Evolutionary conservation across 805 yeast species (phyloP), one percentile per base, ranked within the genome.

Genomic region (Isabelozyma pseudorhagii): DNA sequence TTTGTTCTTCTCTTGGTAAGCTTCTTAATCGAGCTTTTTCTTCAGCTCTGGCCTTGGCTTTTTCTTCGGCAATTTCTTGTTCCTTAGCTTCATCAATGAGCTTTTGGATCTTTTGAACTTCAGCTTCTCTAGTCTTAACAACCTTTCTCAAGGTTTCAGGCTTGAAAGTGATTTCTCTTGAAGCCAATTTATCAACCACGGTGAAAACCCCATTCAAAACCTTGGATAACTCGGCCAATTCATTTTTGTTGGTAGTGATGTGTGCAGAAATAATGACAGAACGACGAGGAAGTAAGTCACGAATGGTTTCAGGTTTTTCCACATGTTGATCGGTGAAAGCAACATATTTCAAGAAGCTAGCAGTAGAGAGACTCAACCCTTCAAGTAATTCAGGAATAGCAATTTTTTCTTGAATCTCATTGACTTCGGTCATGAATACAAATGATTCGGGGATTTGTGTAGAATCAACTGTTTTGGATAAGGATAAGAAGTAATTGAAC

Each of bases 361-460:
- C 70, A 31, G 74, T 73, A 28, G 72, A 68, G 47, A 85, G 64
- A 44, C 77, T 75, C 53, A 71, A 64, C n/a, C 66, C 56, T 10
- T 51, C 51, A 39, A 58, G 58, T 47, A 74, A 66, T 52, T 78
- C 80, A 27, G 73, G 71, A 46, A 83, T 77, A 56, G 79, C 76
- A 46, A 88, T 71, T 50, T 81, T 72, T 5, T 83, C 89, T 56
- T 85, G 90, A 72, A 89, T 77, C 66, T 93, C 98, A 53, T 84
- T 78, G 50, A 82, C 82, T 75, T 94, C 99, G 58, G 87, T 77
- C 98, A 94, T 92, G 71, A 82, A 89, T 27, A 89, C 96, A 62
- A 79, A 88, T 54, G 87, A 82, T 42, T 71, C 59, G 36, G 97
- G 96, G 58, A 93, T 74, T 56, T 80, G 77, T 27, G 78, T 65